Evolutionary conservation across 106 monocot species (phyloP).

Genomic region (Dendrobium officinale): DNA sequence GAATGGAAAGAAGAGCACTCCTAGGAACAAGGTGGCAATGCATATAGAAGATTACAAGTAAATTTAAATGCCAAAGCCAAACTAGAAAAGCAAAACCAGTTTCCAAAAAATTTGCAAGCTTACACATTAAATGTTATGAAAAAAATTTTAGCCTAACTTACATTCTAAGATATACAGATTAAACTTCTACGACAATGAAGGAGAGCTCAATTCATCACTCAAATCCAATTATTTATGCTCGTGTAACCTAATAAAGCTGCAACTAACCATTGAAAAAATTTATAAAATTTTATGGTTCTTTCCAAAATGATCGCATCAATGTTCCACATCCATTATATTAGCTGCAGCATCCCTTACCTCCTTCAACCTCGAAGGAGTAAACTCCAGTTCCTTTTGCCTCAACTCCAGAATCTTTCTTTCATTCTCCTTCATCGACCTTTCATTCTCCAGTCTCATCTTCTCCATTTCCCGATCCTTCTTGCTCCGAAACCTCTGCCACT

Average conservation of each 20-base stretch:
- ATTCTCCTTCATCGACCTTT: constrained; percentile 49
- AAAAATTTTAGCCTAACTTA: background rate
- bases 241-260: background rate
- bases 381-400: constrained; percentile 47
- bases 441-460: constrained; percentile 45
- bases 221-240: background rate
- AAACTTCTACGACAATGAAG: background rate
- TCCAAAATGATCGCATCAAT: background rate
- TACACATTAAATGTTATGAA: background rate
- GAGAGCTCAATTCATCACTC: background rate
- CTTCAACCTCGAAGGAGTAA: background rate
- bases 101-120: too few relatives aligned
- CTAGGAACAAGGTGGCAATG: too few relatives aligned
- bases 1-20: too few relatives aligned
- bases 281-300: background rate
- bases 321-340: background rate
- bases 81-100: too few relatives aligned
- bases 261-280: background rate
- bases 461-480: constrained; percentile 76
- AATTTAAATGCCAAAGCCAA: too few relatives aligned
- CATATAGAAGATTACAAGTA: too few relatives aligned
- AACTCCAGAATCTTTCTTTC: constrained; percentile 40
- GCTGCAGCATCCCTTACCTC: constrained; percentile 5
- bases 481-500: constrained; percentile 64
- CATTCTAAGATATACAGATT: background rate